A percentile compares a stretch with the other conserved stretches of the same genome.
These are phyloP conservation scores for Austroboletus olivaceoglutinosus DNA, from an alignment of 1,284 basidiomycete species.

Conservation along the genomic window DNA sequence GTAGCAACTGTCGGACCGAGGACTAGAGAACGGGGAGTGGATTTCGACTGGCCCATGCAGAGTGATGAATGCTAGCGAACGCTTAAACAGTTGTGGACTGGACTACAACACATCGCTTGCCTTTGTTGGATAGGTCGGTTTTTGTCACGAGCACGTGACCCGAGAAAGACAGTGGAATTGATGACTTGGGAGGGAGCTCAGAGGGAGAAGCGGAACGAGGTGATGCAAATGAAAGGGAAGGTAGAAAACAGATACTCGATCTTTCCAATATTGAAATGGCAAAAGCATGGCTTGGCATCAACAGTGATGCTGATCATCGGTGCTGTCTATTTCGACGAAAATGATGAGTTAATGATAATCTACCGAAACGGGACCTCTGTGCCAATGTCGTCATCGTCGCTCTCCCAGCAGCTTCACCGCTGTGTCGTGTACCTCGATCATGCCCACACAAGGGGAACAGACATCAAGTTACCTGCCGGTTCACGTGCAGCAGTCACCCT, in stretches of 20 bases:
- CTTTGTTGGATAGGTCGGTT: no score
- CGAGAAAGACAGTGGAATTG: no score
- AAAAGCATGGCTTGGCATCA: background rate
- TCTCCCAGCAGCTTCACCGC: slow-evolving; percentile 19
- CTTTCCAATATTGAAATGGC: background rate
- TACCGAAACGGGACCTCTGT: slow-evolving; percentile 34
- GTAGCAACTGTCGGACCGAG: no score
- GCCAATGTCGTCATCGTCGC: slow-evolving; percentile 3
- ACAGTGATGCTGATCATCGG: slow-evolving; percentile 36
- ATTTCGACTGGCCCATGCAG: no score
- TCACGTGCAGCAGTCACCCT: background rate
- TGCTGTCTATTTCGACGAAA: slow-evolving; percentile 44
- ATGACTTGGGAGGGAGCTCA: no score
- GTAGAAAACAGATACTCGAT: background rate
- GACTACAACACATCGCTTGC: no score
- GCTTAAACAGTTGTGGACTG: no score
- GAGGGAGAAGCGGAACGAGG: no score
- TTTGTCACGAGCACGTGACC: no score
- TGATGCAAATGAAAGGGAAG: no score
- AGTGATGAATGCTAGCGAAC: no score
- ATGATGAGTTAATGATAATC: slow-evolving; percentile 42
- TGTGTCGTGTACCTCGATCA: slow-evolving; percentile 53
- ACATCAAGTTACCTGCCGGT: slow-evolving; percentile 44
- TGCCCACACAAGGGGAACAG: slow-evolving; percentile 53
- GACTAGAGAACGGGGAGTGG: no score